Evolutionary conservation across 768 basidiomycete species (phyloP).

Genomic region (Pilatotrama ljubarskyi): DNA sequence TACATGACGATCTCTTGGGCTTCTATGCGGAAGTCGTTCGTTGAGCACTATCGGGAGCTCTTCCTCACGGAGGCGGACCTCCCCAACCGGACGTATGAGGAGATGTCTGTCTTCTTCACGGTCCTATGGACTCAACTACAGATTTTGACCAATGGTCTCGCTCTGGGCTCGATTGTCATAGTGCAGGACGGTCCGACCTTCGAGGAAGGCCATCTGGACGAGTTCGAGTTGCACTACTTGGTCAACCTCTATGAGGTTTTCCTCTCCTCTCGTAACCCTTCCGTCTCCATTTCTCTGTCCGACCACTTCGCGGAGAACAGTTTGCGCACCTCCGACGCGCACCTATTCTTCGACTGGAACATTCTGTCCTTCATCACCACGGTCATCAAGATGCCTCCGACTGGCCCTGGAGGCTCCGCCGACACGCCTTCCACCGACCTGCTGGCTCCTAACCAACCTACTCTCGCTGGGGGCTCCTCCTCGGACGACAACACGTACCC

Average conservation of each 20-base stretch:
- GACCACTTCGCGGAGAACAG: slow-evolving; percentile 57
- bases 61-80: slow-evolving; percentile 48
- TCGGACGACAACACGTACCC: slow-evolving; percentile 39
- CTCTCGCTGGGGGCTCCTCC: slow-evolving; percentile 25
- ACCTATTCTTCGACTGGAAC: slow-evolving; percentile 68
- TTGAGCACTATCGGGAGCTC: slow-evolving; percentile 49
- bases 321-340: slow-evolving; percentile 40
- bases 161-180: slow-evolving; percentile 64
- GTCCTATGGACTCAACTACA: slow-evolving; percentile 69
- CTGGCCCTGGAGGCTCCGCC: slow-evolving; percentile 3
- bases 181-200: slow-evolving; percentile 27
- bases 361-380: slow-evolving; percentile 63
- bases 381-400: slow-evolving; percentile 46
- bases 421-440: slow-evolving; percentile 42
- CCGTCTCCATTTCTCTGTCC: slow-evolving; percentile 46
- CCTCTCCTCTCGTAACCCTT: slow-evolving; percentile 43
- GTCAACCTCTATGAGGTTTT: slow-evolving; percentile 52
- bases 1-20: slow-evolving; percentile 54
- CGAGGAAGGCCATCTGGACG: slow-evolving; percentile 39
- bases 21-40: slow-evolving; percentile 57
- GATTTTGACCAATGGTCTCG: slow-evolving; percentile 65
- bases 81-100: slow-evolving; percentile 58
- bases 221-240: slow-evolving; percentile 62
- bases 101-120: slow-evolving; percentile 59
- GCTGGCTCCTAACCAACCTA: slow-evolving; percentile 43